Evolutionary conservation across 2,329 filamentous ascomycete species (phyloP).

Genomic region (Neospermospora avenae): DNA sequence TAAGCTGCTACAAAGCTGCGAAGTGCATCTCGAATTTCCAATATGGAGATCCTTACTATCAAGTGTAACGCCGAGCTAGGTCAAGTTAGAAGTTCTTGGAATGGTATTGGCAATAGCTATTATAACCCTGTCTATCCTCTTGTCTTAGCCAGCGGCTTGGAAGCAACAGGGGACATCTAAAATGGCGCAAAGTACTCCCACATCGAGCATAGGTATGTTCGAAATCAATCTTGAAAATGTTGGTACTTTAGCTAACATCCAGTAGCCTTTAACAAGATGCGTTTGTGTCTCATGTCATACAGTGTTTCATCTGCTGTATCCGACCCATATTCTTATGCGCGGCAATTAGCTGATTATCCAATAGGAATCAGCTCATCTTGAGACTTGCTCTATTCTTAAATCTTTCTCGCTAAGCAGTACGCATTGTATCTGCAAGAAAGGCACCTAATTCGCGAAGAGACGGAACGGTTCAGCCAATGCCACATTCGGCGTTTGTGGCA

Average conservation of each 20-base stretch:
- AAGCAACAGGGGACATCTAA: constrained; percentile 25
- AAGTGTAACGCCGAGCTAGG: constrained; percentile 31
- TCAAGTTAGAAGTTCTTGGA: constrained; percentile 33
- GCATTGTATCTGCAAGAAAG: constrained; percentile 9
- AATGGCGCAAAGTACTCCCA: constrained; percentile 22
- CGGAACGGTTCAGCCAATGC: constrained; percentile 14
- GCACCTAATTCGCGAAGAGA: constrained; percentile 4
- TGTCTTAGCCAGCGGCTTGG: constrained; percentile 24
- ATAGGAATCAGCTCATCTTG: constrained; percentile 32
- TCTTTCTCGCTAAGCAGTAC: constrained; percentile 23
- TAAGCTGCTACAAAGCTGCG: not conserved
- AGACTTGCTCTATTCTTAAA: constrained; percentile 24
- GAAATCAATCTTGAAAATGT: not conserved
- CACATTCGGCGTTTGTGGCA: not conserved
- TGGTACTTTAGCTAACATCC: not conserved
- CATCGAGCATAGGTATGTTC: constrained; percentile 30
- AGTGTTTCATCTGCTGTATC: constrained; percentile 29
- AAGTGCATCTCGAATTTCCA: not conserved
- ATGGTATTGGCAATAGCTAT: constrained; percentile 34
- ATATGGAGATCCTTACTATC: constrained; percentile 26
- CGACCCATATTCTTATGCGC: not conserved
- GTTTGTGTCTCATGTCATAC: constrained; percentile 28
- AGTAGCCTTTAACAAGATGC: constrained; percentile 31
- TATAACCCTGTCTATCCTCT: constrained; percentile 29
- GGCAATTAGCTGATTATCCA: not conserved